These are phyloP conservation scores for Rhynchosporium graminicola DNA, from an alignment of 2,329 filamentous ascomycete genomes.

Conservation along the genomic window DNA sequence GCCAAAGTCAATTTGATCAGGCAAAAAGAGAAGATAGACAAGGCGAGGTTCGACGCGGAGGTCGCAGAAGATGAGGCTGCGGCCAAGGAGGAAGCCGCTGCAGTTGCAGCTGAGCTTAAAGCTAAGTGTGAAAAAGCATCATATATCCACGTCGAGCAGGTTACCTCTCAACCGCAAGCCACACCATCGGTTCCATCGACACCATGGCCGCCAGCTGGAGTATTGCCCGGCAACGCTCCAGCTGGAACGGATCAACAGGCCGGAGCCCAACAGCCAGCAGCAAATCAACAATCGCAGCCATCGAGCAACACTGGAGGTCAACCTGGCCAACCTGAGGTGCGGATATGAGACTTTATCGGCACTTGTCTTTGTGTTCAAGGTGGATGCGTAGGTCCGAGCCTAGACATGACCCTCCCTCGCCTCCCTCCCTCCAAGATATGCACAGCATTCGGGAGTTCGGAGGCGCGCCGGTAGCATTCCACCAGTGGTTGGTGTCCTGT, in stretches of 20 bases:
- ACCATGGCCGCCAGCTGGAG: conserved; percentile 1
- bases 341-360: background rate
- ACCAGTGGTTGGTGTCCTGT: too few relatives aligned
- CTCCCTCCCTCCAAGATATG: too few relatives aligned
- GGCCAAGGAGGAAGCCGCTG: conserved; percentile 16
- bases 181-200: background rate
- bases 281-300: background rate
- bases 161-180: background rate
- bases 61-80: conserved; percentile 19
- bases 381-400: background rate
- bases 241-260: background rate
- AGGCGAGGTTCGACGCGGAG: conserved; percentile 24
- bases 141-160: conserved; percentile 14
- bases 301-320: background rate
- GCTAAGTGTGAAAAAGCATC: conserved; percentile 14
- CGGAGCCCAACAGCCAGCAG: background rate
- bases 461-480: background rate
- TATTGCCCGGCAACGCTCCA: background rate
- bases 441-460: too few relatives aligned
- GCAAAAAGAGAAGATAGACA: conserved; percentile 15
- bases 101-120: conserved; percentile 10
- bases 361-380: background rate
- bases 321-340: conserved; percentile 7
- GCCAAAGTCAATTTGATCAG: conserved; percentile 53
- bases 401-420: background rate